Base-by-base conservation (phyloP, 306 rosid species). In the Cucurbita ficifolia region DNA sequence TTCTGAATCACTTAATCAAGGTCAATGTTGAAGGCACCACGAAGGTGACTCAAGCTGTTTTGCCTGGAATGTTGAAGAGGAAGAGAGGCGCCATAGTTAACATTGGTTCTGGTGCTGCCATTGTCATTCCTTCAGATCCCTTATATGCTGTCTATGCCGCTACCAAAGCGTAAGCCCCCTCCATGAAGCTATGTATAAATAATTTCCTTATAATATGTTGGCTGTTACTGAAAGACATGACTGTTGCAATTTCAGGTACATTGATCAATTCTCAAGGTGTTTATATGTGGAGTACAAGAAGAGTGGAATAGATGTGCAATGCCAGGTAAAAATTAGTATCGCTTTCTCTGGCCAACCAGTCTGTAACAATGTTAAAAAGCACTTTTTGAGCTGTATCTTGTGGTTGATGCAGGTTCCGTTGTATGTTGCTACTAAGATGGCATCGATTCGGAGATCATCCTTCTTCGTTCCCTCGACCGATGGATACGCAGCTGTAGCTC, bases 391-490 rank as follows among this genome's bases (percentile, higher is more conserved):
- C 19, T 12, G 21, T 46, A 68, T 13, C 73, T 68, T 68, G 55
- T 21, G 13, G 52, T 13, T 8, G 18, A 11, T 68, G 75, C 86
- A 94, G 99, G 96, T 94, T 60, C 99, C 99, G 0, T 58, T 94
- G 17, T 91, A 94, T 51, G 99, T 94, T 78, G 99, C 99, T 57
- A 94, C 99, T 3, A 94, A 89, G 89, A 94, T 94, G 99, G 96
- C 99, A 49, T 94, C 99, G 18, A 94, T 94, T 56, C 86, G 43
- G 86, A 85, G 79, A 79, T 91, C 99, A 63, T 94, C 99, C 64
- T 88, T 94, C 79, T 85, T 94, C 40, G 96, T 94, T 60, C 99
- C 99, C 13, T 94, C 97, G 36, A 82, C 90, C 0, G 90, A 94
- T 18, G 91, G 82, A 2, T 94, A 94, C 65, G 97, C 96, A 3